A percentile compares a stretch with the other conserved stretches of the same genome.
These are phyloP conservation scores for Euphorbia lathyris DNA, from an alignment of 345 rosid genomes.

Conservation along the genomic window DNA sequence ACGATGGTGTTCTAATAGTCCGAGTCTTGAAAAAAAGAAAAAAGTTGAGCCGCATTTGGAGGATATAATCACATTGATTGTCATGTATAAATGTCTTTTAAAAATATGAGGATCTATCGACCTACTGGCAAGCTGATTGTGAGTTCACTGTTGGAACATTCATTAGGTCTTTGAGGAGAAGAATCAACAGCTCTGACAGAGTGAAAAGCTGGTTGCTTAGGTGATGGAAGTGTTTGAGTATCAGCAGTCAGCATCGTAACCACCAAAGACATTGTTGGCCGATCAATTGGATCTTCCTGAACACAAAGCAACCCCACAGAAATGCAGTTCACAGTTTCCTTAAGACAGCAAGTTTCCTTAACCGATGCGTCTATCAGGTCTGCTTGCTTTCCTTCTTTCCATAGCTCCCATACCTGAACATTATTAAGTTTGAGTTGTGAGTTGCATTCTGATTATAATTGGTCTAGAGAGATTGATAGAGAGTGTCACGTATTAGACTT, in stretches of 20 bases:
- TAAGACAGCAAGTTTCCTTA: background rate
- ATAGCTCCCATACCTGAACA: slow-evolving; percentile 3
- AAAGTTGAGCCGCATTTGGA: too few species aligned
- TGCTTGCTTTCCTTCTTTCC: slow-evolving; percentile 8
- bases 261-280: slow-evolving; percentile 15
- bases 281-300: slow-evolving; percentile 9
- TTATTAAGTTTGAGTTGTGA: background rate
- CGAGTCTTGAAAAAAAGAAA: too few species aligned
- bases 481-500: background rate
- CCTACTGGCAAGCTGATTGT: slow-evolving; percentile 2
- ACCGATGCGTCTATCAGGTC: slow-evolving; percentile 9
- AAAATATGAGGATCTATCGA: background rate
- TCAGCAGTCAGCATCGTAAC: slow-evolving; percentile 5
- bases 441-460: background rate
- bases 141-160: slow-evolving; percentile 5
- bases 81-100: background rate
- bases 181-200: background rate
- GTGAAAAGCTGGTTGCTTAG: slow-evolving; percentile 8
- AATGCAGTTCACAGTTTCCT: slow-evolving; percentile 9
- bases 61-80: too few species aligned
- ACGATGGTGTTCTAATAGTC: too few species aligned
- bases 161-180: background rate
- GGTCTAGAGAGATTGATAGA: background rate
- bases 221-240: background rate
- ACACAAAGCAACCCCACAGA: slow-evolving; percentile 12